Base-by-base conservation (phyloP, 768 basidiomycete genomes). In the Tulasnella sp. region DNA sequence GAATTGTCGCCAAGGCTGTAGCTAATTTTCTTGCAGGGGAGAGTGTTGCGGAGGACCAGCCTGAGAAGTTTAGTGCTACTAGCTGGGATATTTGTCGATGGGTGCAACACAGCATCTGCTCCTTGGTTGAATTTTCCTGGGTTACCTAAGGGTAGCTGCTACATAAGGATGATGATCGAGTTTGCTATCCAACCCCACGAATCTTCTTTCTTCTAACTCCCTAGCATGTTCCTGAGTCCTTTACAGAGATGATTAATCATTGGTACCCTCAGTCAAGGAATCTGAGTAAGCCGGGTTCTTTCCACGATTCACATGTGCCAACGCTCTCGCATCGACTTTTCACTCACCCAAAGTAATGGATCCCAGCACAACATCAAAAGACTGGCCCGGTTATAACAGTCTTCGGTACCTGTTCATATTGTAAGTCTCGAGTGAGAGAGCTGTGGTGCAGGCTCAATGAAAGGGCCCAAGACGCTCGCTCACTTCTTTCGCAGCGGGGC, bases 341-440 rank as follows among this genome's bases (percentile, higher is more conserved):
- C 34, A n/a, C 34, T 74, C 20, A 72, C 18, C 24, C 74, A 22
- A n/a, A n/a, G n/a, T n/a, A n/a, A 77, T 77, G 76, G 58, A 77
- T 77, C 44, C 76, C 3, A 50, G 48, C 37, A 77, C 24, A 14
- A 8, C 37, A 54, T 28, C 76, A 22, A 42, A 46, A 20, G 46
- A 42, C 60, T 91, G 91, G 90, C 86, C 84, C 60, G 89, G 89
- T 6, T 89, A 88, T 78, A 75, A 83, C 37, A 82, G 83, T 1
- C 84, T 91, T 72, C 85, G 85, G 48, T 84, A 88, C 80, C 83
- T 92, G 9, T 83, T 91, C 34, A 87, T 91, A 46, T 92, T 92
- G 91, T 91, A 83, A 11, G 89, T 85, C 34, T 1, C 46, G 16
- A 46, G 16, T 14, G 46, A 16, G 3, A 14, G 46, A 14, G 18